Evolutionary conservation across 2,329 filamentous ascomycete species (phyloP), one percentile per base, ranked within the genome.

Genomic region (Colletotrichum cuscutae): DNA sequence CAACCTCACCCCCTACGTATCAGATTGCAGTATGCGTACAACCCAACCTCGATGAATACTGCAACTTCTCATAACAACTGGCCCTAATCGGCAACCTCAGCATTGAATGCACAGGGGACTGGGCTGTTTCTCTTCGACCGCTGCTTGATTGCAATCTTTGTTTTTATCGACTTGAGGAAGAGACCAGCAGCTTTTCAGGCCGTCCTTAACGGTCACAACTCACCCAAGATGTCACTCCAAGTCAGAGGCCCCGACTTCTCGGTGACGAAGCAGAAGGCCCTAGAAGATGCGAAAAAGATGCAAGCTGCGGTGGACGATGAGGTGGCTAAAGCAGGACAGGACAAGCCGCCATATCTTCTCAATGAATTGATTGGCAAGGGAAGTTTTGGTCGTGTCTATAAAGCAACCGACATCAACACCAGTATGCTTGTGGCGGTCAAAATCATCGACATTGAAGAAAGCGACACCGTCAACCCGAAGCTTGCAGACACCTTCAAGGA

Each of bases 401-500:
- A 93, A 81, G 91, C 87, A 37, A 85, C 81, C 22, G 82, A 84
- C 24, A 72, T 84, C 53, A 84, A 82, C 58, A 85, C 84, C 3
- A 83, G 84, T 53, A 81, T 88, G 75, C 82, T 94, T 26, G 92
- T 95, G 28, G 93, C 93, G 22, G 89, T 95, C 79, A 95, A 97
- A 83, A 95, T 95, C 77, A 94, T 95, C 78, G 93, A 95, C 79
- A 93, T 96, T 59, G 94, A 97, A 78, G 92, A 93, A 78, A 89
- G 90, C 76, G 94, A 96, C 80, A 90, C 87, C 0, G 82, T 90
- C 59, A 89, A 93, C 77, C 90, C 91, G 1, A 90, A 91, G 74
- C 83, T 90, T 46, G 89, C 90, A 58, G 89, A 92, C 80, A 91
- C 91, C 1, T 93, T 92, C 79, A 89, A 89, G 76, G 92, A 94